Conservation (phyloP, 169 alveolate genomes). For the Cryptosporidium sp. region DNA sequence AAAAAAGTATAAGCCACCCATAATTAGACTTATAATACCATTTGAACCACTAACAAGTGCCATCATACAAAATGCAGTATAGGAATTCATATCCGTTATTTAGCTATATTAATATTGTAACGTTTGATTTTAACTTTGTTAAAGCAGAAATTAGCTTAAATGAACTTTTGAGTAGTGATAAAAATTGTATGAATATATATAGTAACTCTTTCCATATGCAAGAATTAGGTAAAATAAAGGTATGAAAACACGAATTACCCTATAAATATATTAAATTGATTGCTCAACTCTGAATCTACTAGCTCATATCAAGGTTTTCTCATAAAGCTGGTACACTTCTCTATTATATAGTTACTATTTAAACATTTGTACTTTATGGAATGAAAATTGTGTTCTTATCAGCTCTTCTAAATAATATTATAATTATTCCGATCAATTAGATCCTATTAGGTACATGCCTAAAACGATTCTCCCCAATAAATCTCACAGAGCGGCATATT, state of each 20-base stretch:
- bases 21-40: slow-evolving; percentile 49
- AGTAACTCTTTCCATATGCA: background rate
- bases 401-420: background rate
- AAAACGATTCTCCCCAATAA: slow-evolving; percentile 27
- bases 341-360: background rate
- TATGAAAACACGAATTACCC: background rate
- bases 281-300: background rate
- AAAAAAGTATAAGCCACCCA: slow-evolving; percentile 54
- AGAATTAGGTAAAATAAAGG: background rate
- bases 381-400: background rate
- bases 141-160: background rate
- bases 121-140: background rate
- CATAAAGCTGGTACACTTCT: background rate
- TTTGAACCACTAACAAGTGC: slow-evolving; percentile 63
- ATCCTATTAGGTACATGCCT: slow-evolving; percentile 37
- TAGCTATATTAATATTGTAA: background rate
- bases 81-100: slow-evolving; percentile 21
- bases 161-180: background rate
- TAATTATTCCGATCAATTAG: slow-evolving; percentile 12
- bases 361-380: background rate
- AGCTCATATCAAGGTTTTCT: background rate
- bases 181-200: background rate
- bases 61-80: slow-evolving; percentile 39
- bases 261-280: background rate
- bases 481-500: background rate